Evolutionary conservation across 2,329 filamentous ascomycete genomes (phyloP), one percentile per base, ranked within the genome.

Genomic region (Penicillium corylophilum): DNA sequence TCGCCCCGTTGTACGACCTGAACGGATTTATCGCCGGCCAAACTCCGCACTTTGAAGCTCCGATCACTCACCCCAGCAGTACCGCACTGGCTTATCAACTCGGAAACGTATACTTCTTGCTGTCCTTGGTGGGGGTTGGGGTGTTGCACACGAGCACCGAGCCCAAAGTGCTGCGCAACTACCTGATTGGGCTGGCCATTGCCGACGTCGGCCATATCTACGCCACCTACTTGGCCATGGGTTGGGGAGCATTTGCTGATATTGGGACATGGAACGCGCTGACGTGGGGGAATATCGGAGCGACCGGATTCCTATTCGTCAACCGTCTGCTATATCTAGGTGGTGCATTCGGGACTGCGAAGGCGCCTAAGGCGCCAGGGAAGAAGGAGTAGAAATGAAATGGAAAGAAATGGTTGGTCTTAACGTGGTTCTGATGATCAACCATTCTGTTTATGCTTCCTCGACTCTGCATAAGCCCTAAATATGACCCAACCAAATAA

Each of bases 261-360:
- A 70, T 86, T 10, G 70, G 63, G 4, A 72, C 69, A 20, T 90
- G 87, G 87, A 90, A 89, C 66, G 74, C 79, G 29, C 80, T 87
- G 75, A 81, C 84, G n/a, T 88, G 84, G 82, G 88, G 87, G 2
- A 90, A 90, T 62, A 77, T 91, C 55, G 85, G 80, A 7, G 77
- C 79, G 44, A 89, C 87, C 23, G 80, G 70, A 0, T 81, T 82
- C 47, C 71, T 88, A 26, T 83, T 83, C 48, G 47, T 79, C 23
- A 80, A 80, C 50, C 77, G 85, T 39, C 73, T 79, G 16, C 72
- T 77, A 15, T 88, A 86, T 65, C 71, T 88, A 5, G 50, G 78
- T 15, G 86, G 85, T 1, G 33, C 79, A 2, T 86, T 88, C 70
- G 85, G 83, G 3, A 71, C 75, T 50, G 57, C 65, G 12, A 64